Base-by-base conservation (phyloP, 495 filamentous ascomycete genomes). In the Baudoinia panamericana region DNA sequence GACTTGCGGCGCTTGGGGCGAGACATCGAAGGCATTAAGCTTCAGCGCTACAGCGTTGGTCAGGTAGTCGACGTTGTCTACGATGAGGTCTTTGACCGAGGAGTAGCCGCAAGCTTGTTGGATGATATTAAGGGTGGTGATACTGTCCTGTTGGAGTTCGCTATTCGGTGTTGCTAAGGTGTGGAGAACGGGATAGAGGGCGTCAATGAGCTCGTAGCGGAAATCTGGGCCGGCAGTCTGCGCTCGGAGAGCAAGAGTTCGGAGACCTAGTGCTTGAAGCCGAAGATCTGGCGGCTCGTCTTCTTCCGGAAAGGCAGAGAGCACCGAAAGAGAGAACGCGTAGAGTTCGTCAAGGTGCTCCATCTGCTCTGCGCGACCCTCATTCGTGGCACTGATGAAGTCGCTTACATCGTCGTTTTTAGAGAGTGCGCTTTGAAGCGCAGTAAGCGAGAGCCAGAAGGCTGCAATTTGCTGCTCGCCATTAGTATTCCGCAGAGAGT, bases 51-150 rank as follows among this genome's bases (percentile, higher is more conserved):
- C 76, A 0, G 88, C 82, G 55, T 95, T 96, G 33, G 94, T 78
- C 61, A 99, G 78, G 56, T 99, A 99, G 58, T 99, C 90, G 18
- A 81, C 86, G 47, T 99, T 99, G 22, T 84, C 78, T 32, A 95
- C 70, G 31, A 99, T 76, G 45, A 99, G 65, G 9, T 83, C 74
- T 23, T 78, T 78, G 8, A 86, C 75, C 50, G 69, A 76, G 0
- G 52, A 27, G 52, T 96, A 99, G 13, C 72, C 75, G 57, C 86
- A 95, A 0, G 80, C 64, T 6, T 57, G 54, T 7, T 90, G 78
- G 21, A 95, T 64, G 10, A 76, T 73, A 51, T 93, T 85, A 2
- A 99, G 70, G 32, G 80, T 83, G 3, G 74, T 73, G 50, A 95
- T 84, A 15, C 86, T 80, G 60, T 96, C 90, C 13, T 70, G 67